Conservation (phyloP, 495 filamentous ascomycete genomes). For the Penicillium pancosmium region DNA sequence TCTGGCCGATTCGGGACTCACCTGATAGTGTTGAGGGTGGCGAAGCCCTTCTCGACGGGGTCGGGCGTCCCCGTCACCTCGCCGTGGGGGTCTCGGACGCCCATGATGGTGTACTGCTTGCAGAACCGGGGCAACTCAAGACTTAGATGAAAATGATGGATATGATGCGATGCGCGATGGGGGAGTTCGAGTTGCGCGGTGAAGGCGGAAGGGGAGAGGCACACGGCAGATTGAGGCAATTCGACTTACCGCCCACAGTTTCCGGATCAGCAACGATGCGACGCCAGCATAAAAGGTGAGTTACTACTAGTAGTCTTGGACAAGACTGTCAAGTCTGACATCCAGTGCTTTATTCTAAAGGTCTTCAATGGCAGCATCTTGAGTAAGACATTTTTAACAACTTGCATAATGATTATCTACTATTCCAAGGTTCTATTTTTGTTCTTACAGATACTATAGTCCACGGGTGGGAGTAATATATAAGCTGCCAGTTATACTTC, state of each 20-base stretch:
- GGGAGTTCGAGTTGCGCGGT: slow-evolving; percentile 11
- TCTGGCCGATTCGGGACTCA: slow-evolving; percentile 37
- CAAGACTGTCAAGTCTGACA: no score
- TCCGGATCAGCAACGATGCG: background rate
- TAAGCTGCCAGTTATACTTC: slow-evolving; percentile 4
- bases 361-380: no score
- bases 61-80: slow-evolving; percentile 59
- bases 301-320: no score
- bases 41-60: slow-evolving; percentile 73
- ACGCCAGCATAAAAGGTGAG: background rate
- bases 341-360: no score
- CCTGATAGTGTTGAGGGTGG: slow-evolving; percentile 77
- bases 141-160: slow-evolving; percentile 30
- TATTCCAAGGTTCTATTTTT: no score
- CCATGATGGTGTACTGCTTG: slow-evolving; percentile 38
- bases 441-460: background rate
- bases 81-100: slow-evolving; percentile 48
- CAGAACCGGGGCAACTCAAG: background rate
- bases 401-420: no score
- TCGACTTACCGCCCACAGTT: slow-evolving; percentile 1
- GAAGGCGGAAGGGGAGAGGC: slow-evolving; percentile 21
- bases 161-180: slow-evolving; percentile 30
- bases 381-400: no score
- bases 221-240: slow-evolving; percentile 15
- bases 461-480: background rate